Base-by-base conservation (phyloP, 2,329 filamentous ascomycete species). In the Grosmannia penicillata region DNA sequence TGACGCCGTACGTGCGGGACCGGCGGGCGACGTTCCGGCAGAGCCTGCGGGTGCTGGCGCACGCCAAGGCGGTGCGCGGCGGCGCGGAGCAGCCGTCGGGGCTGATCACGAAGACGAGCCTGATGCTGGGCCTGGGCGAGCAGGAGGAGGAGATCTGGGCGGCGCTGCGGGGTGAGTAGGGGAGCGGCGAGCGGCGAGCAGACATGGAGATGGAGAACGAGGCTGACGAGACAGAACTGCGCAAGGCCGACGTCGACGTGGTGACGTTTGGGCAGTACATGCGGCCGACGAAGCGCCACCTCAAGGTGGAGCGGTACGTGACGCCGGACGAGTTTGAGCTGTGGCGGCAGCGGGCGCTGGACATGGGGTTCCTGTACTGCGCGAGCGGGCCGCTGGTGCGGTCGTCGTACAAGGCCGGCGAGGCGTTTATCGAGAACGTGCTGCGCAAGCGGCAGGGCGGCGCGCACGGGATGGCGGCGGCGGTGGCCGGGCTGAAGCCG, bases 201-300 rank as follows among this genome's bases (percentile, higher is more conserved):
- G 13, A 34, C 18, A 29, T n/a, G 17, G 2, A 39, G 14, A 29
- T 3, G 21, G n/a, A 18, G 18, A 18, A 17, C n/a, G n/a, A 27
- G 14, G 26, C 40, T 26, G 9, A 22, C 23, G 21, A 18, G 1
- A 2, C 47, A 75, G 83, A 93, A 56, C 70, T 98, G 11, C 74
- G 91, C 41, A 78, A 78, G 47, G 72, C 76, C 41, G 66, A 82
- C 43, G 87, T 95, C 33, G 91, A 98, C 50, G 85, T 98, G 11
- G 86, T 98, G 41, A 98, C 91, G 0, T 98, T 98, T 49, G 91
- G 91, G n/a, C 91, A 98, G 65, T 98, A 98, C 66, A 98, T 98
- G 91, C 83, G 89, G 10, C 91, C 91, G 2, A 98, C 91, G 5
- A 98, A 96, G 68, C 75, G 89, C 32, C 91, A 98, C 58, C 89